Evolutionary conservation across 768 basidiomycete species (phyloP), one percentile per base, ranked within the genome.

Genomic region (Naganishia onofrii): DNA sequence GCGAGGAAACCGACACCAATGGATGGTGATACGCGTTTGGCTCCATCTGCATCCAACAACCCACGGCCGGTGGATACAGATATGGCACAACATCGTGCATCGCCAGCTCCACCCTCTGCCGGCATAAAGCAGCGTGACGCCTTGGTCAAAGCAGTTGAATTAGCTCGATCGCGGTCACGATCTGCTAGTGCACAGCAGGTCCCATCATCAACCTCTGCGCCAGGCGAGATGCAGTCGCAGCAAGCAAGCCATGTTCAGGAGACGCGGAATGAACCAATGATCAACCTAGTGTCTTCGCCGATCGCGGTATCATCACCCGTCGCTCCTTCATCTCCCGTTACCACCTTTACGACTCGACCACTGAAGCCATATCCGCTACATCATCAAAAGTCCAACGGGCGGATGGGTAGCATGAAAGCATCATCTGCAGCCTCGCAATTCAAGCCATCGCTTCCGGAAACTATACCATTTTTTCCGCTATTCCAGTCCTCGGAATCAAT

Each of bases 141-240:
- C 13, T 69, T 72, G 60, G 67, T 72, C 28, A 48, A 69, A n/a
- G 71, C 71, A 31, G 63, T 72, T 13, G 65, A 63, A 42, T 17
- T 63, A 26, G 60, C 60, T 13, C 60, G 60, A 4, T 63, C 60
- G 17, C 60, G 60, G 36, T 63, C 60, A 9, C 36, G 60, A 44
- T 63, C 60, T 17, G 60, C 60, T 12, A 63, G 60, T 26, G 60
- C 60, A 6, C 60, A 63, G 26, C 38, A 28, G 38, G 17, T 63
- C 32, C 60, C 60, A 26, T 15, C 60, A 8, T 63, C 60, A 5
- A n/a, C 60, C 38, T 26, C 23, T n/a, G 38, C 42, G 9, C 42
- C 42, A 2, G 60, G 26, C 26, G 42, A 26, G 10, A 8, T 44
- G 26, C 23, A 42, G 26, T n/a, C 60, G n/a, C 60, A 44, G 19